A percentile compares a stretch with the other conserved stretches of the same genome.
phyloP scores from a whole-genome alignment of 352 stramenopile genomes.

The Globisporangium viniferum region DNA sequence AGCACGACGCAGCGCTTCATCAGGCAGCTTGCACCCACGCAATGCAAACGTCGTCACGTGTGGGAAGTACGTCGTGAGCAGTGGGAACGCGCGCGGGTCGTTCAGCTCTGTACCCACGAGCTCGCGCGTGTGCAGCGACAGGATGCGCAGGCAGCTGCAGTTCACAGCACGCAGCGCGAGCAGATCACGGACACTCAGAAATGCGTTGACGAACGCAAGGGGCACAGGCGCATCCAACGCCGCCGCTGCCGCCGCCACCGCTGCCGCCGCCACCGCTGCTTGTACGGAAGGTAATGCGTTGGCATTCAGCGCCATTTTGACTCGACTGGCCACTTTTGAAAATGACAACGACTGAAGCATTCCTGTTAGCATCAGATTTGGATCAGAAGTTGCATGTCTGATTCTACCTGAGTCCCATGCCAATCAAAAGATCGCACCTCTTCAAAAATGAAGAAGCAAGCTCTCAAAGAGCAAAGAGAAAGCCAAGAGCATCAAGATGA shows the following conservation, averaged over 20 bases:
- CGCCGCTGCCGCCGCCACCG: too few relatives aligned
- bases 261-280: not conserved
- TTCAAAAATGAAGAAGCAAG: not conserved
- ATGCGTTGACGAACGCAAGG: conserved; percentile 5
- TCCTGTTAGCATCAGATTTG: not conserved
- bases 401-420: not conserved
- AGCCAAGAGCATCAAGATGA: not conserved
- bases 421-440: conserved; percentile 6
- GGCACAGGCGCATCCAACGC: conserved; percentile 9
- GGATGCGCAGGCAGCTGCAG: conserved; percentile 2
- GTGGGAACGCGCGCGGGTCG: conserved; percentile 1
- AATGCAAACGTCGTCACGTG: conserved; percentile 6
- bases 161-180: conserved; percentile 8
- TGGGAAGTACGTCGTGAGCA: conserved; percentile 15
- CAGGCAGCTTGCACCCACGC: conserved; percentile 3
- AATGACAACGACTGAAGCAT: not conserved
- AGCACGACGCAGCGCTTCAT: not conserved
- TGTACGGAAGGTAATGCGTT: not conserved
- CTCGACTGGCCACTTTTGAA: not conserved
- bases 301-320: not conserved
- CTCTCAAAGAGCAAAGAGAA: not conserved
- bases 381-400: not conserved
- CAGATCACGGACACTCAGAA: conserved; percentile 6
- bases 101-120: conserved; percentile 10
- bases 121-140: conserved; percentile 10